Evolutionary conservation across 768 basidiomycete genomes (phyloP).

Genomic region (Trametes elegans): DNA sequence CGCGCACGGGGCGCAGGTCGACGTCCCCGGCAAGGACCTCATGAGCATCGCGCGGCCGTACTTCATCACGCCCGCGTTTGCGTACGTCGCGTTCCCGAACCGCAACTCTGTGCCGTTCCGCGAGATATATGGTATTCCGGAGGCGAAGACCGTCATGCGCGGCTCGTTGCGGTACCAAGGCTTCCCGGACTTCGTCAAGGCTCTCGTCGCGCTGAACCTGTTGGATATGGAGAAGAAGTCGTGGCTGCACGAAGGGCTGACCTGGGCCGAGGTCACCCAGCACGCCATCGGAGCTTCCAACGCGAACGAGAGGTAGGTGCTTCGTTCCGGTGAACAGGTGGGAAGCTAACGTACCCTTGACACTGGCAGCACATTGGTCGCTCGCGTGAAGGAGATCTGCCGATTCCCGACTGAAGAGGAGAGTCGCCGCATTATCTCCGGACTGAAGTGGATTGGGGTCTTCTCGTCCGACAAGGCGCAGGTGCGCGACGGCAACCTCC

Average conservation of each 20-base stretch:
- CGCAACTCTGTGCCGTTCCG: conserved; percentile 89
- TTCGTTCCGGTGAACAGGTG: neutral
- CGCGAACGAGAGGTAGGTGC: conserved; percentile 62
- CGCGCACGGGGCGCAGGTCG: conserved; percentile 58
- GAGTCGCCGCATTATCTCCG: conserved; percentile 77
- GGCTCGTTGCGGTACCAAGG: conserved; percentile 95
- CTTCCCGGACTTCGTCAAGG: conserved; percentile 92
- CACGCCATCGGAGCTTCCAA: conserved; percentile 68
- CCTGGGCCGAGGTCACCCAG: conserved; percentile 84
- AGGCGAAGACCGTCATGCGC: conserved; percentile 88
- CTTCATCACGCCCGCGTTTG: conserved; percentile 93
- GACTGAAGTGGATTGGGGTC: conserved; percentile 90
- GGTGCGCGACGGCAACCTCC: conserved; percentile 69
- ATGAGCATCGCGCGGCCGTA: conserved; percentile 92
- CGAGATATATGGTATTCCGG: conserved; percentile 90
- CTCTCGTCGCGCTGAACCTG: conserved; percentile 86
- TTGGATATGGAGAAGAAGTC: conserved; percentile 72
- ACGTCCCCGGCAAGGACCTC: conserved; percentile 75
- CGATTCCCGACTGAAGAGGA: conserved; percentile 73
- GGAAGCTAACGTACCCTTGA: neutral
- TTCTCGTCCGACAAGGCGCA: conserved; percentile 69
- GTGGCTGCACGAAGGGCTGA: conserved; percentile 71
- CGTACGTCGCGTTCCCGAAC: conserved; percentile 97
- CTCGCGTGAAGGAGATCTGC: conserved; percentile 68
- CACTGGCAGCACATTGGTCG: conserved; percentile 58